phyloP scores from a whole-genome alignment of 192 early-diverging fungal species.

The Gigaspora rosea region DNA sequence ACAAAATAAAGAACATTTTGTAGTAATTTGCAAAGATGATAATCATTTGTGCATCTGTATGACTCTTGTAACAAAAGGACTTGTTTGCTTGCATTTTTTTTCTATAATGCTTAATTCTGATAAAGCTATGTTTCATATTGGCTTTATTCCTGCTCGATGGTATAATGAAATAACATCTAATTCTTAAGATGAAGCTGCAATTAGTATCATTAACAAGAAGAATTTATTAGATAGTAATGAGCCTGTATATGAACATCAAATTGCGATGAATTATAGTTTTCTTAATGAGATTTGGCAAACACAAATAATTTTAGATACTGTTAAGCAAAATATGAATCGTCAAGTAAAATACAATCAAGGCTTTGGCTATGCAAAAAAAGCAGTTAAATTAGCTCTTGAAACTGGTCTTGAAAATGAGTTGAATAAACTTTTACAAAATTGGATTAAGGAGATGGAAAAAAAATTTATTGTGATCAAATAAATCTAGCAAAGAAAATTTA shows the following conservation, averaged over 20 bases:
- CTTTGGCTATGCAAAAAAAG: neutral
- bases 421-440: neutral
- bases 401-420: neutral
- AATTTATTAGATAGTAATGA: no score
- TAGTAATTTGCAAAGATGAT: neutral
- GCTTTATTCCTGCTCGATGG: no score
- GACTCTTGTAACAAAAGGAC: neutral
- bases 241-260: no score
- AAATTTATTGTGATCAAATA: no score
- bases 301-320: no score
- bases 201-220: no score
- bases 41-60: conserved; percentile 4
- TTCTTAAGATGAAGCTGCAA: no score
- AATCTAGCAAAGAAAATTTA: no score
- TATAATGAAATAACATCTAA: no score
- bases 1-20: neutral
- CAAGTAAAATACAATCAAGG: no score
- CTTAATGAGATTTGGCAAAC: neutral
- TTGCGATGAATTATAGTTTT: neutral
- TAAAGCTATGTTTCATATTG: neutral
- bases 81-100: neutral
- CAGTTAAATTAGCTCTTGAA: neutral
- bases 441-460: no score
- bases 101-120: neutral
- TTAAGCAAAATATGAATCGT: no score